Conservation (phyloP, 768 basidiomycete species). For the Serendipita indica region DNA sequence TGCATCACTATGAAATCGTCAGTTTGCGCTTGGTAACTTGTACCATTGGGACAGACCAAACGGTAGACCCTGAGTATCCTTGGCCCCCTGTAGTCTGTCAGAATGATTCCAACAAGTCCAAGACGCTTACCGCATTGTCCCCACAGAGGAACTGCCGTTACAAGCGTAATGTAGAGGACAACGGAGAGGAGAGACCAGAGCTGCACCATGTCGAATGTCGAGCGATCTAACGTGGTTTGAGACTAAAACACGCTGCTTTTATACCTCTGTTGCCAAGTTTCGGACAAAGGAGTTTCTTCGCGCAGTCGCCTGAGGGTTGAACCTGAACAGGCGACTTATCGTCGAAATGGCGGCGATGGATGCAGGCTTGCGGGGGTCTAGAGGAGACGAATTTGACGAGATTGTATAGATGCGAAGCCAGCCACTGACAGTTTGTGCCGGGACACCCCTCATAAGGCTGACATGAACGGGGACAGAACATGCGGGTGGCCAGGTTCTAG, state of each 20-base stretch:
- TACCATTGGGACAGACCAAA: background rate
- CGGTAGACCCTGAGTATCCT: background rate
- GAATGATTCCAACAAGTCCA: no score
- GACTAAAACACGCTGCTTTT: background rate
- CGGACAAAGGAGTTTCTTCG: constrained; percentile 3
- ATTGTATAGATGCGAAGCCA: background rate
- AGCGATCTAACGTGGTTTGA: background rate
- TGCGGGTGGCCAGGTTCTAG: no score
- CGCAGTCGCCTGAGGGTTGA: background rate
- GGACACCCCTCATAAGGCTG: background rate
- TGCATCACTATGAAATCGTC: background rate
- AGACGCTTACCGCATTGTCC: constrained; percentile 6
- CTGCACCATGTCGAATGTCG: background rate
- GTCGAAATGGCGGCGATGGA: background rate
- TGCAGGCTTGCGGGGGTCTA: background rate
- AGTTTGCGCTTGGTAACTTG: background rate
- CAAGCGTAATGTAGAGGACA: background rate
- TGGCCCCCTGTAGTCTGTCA: no score
- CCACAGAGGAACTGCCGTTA: background rate
- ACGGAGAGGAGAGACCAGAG: background rate
- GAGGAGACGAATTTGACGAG: background rate
- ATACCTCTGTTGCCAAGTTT: background rate
- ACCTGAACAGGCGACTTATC: background rate
- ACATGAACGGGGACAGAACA: no score
- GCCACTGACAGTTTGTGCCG: background rate